These are phyloP conservation scores for Atalantia buxifolia DNA, from an alignment of 345 rosid genomes.

Conservation along the genomic window DNA sequence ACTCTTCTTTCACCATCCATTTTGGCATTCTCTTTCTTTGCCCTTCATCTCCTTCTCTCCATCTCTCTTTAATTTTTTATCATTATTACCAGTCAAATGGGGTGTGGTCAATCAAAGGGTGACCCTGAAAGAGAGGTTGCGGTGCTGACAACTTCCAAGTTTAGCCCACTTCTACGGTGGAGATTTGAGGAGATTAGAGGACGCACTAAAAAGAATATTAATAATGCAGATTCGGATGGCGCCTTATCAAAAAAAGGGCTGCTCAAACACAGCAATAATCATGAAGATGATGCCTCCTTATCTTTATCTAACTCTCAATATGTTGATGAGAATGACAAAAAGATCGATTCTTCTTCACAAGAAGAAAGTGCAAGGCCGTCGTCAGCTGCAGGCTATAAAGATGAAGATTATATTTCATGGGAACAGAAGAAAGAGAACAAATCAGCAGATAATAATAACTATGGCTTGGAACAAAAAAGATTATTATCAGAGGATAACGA, in stretches of 20 bases:
- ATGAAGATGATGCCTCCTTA: conserved; percentile 3
- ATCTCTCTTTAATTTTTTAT: background rate
- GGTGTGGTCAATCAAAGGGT: conserved; percentile 22
- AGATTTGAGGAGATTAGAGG: conserved; percentile 17
- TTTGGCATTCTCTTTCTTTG: background rate
- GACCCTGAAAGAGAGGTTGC: background rate
- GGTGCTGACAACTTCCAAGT: background rate
- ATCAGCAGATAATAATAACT: background rate
- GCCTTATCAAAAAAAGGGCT: conserved; percentile 21
- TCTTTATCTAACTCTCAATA: background rate
- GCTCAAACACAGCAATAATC: conserved; percentile 17
- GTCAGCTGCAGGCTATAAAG: background rate
- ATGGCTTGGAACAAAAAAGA: background rate
- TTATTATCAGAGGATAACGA: too few relatives aligned
- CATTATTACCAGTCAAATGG: conserved; percentile 7
- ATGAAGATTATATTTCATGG: background rate
- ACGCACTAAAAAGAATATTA: background rate
- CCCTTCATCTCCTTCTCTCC: background rate
- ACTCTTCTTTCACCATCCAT: background rate
- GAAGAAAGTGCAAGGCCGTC: conserved; percentile 9
- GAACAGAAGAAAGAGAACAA: background rate
- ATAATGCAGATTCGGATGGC: background rate
- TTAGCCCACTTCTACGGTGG: conserved; percentile 18
- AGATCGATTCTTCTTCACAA: conserved; percentile 13
- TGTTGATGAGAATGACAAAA: background rate